Evolutionary conservation across 106 monocot genomes (phyloP).

Genomic region (Vanilla planifolia): DNA sequence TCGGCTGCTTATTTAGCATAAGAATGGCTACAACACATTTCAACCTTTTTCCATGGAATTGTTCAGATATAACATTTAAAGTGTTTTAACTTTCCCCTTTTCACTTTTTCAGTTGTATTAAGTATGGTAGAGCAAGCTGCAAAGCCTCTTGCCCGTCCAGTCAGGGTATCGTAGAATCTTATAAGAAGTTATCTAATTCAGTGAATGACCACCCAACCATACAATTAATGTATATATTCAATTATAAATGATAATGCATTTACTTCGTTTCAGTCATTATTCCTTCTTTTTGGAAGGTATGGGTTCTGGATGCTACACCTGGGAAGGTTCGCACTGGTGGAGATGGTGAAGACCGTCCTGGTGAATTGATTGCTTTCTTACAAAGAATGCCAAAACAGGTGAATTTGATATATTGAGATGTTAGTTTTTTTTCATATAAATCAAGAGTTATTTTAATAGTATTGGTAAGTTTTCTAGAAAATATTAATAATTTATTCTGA

Average conservation of each 20-base stretch:
- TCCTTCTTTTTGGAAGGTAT: constrained; percentile 50
- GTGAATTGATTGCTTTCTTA: constrained; percentile 71
- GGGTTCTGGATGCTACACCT: constrained; percentile 96
- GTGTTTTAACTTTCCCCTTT: background rate
- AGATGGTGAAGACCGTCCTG: constrained; percentile 95
- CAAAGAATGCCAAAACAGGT: constrained; percentile 73
- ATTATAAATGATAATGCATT: background rate
- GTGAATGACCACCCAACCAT: background rate
- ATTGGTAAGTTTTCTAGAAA: too few species aligned
- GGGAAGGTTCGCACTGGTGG: constrained; percentile 82
- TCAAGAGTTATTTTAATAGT: too few species aligned
- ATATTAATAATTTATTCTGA: too few species aligned
- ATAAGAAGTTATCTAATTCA: background rate
- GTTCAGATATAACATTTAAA: background rate
- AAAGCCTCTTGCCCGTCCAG: constrained; percentile 96
- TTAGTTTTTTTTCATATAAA: background rate
- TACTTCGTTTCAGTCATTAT: background rate
- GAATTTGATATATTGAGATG: background rate
- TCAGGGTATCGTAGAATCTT: constrained; percentile 41
- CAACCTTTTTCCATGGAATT: background rate
- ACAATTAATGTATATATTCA: background rate
- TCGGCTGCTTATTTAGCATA: background rate
- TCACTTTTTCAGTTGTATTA: constrained; percentile 48
- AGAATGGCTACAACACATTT: background rate
- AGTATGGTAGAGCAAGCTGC: constrained; percentile 99